phyloP scores from a whole-genome alignment of 768 basidiomycete genomes.

The Tylopilus vinaceipallidus region DNA sequence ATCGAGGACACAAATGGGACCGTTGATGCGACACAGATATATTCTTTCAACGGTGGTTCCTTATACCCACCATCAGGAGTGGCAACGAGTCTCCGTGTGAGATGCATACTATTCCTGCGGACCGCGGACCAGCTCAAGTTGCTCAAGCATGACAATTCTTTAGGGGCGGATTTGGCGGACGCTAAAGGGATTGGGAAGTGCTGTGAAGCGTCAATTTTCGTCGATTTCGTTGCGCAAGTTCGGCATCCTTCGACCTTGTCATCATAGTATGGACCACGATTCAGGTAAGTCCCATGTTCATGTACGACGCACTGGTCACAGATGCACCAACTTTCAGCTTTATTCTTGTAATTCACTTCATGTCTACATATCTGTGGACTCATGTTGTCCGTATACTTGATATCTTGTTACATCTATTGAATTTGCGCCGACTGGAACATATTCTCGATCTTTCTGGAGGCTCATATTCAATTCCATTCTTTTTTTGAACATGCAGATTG shows the following conservation, averaged over 20 bases:
- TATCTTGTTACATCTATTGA: constrained; percentile 3
- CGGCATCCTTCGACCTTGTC: constrained; percentile 18
- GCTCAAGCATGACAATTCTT: neutral
- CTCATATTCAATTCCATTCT: constrained; percentile 4
- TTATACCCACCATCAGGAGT: constrained; percentile 4
- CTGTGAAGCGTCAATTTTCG: constrained; percentile 16
- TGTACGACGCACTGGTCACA: neutral
- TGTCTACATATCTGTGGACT: neutral
- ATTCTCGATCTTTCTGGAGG: neutral
- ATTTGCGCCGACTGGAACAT: neutral
- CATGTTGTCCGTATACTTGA: neutral
- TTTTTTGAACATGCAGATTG: neutral
- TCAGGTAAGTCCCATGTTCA: constrained; percentile 17
- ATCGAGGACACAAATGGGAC: constrained; percentile 8
- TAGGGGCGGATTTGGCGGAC: constrained; percentile 21
- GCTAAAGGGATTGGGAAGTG: constrained; percentile 11
- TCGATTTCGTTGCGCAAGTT: constrained; percentile 15
- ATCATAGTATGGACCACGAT: constrained; percentile 17
- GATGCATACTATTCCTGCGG: neutral
- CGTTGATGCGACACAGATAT: neutral
- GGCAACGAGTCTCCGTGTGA: constrained; percentile 16
- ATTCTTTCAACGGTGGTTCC: constrained; percentile 9
- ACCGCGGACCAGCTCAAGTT: neutral
- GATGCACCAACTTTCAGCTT: constrained; percentile 6
- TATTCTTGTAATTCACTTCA: constrained; percentile 11